Evolutionary conservation across 306 rosid species (phyloP).

Genomic region (Cajanus cajan): DNA sequence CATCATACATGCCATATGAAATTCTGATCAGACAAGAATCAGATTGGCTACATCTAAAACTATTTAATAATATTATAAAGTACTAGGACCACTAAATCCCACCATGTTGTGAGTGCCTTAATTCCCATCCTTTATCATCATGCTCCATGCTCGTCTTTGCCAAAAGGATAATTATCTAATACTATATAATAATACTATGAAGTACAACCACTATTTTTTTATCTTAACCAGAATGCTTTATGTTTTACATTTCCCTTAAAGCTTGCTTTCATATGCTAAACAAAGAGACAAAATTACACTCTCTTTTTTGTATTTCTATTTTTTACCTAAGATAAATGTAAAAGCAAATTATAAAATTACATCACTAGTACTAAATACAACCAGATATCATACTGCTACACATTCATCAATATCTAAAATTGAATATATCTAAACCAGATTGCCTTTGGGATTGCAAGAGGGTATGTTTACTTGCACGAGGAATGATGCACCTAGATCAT

Average conservation of each 20-base stretch:
- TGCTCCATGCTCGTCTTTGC: neutral
- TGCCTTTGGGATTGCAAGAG: too few species aligned
- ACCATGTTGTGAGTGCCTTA: conserved; percentile 49
- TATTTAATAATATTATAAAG: too few species aligned
- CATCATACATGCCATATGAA: too few species aligned
- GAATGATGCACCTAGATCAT: too few species aligned
- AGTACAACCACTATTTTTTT: neutral
- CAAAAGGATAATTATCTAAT: neutral
- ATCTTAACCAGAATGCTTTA: neutral
- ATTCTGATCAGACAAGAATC: too few species aligned
- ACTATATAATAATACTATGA: neutral
- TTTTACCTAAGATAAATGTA: neutral
- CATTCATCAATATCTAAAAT: too few species aligned
- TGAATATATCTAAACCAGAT: too few species aligned
- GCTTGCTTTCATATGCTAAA: neutral
- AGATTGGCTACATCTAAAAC: too few species aligned
- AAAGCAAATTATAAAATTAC: neutral
- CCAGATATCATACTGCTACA: too few species aligned
- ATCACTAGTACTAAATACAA: too few species aligned
- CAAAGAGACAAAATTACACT: neutral
- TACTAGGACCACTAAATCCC: conserved; percentile 57
- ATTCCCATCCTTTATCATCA: conserved; percentile 38
- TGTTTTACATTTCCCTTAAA: neutral
- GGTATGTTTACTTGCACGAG: too few species aligned
- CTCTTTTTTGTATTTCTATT: too few species aligned